Percentiles rank a stretch among this genome's conserved stretches.
phyloP scores from a whole-genome alignment of 257 asterid species.

The Forsythia viridissima region DNA sequence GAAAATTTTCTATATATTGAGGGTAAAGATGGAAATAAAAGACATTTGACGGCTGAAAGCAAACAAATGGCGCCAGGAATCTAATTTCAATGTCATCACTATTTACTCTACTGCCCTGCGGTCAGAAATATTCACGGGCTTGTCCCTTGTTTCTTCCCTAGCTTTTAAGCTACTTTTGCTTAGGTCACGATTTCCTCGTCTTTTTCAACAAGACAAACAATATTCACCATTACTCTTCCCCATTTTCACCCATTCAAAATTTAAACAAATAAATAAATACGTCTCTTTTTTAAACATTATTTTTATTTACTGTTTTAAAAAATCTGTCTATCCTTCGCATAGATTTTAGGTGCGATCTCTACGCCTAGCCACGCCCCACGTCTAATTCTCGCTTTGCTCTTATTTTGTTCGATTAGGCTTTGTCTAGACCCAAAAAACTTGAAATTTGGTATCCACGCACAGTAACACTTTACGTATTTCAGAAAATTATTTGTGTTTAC shows the following conservation, averaged over 20 bases:
- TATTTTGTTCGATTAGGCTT: too few relatives aligned
- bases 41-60: constrained; percentile 13
- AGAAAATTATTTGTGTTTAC: too few relatives aligned
- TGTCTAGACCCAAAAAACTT: too few relatives aligned
- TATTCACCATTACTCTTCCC: not conserved
- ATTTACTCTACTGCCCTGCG: constrained; percentile 14
- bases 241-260: not conserved
- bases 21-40: not conserved
- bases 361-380: too few relatives aligned
- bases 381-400: too few relatives aligned
- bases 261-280: not conserved
- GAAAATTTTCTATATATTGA: not conserved
- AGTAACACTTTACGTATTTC: too few relatives aligned
- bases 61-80: constrained; percentile 20
- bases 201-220: constrained; percentile 5
- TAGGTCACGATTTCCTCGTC: constrained; percentile 37
- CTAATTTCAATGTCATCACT: constrained; percentile 11
- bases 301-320: too few relatives aligned
- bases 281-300: too few relatives aligned
- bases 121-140: constrained; percentile 42
- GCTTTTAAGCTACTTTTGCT: constrained; percentile 3
- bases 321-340: too few relatives aligned
- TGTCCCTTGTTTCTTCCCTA: constrained; percentile 18
- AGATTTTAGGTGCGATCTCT: too few relatives aligned
- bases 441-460: too few relatives aligned